phyloP scores from a whole-genome alignment of 108 stramenopile species.

The Stephanodiscus minutulus region DNA sequence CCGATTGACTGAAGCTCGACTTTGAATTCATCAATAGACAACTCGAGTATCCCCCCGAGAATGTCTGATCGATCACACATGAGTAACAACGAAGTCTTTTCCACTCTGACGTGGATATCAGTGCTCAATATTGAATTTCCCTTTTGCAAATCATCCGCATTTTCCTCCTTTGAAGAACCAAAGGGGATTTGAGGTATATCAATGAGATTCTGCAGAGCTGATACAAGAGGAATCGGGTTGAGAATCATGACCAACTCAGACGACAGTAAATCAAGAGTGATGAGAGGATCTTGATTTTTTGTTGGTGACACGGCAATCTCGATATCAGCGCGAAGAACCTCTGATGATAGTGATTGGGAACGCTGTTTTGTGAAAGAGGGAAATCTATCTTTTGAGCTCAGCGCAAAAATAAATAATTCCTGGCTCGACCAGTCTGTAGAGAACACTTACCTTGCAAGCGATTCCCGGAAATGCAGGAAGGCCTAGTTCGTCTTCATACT shows the following conservation, averaged over 20 bases:
- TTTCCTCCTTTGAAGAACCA: slow-evolving; percentile 1
- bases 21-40: slow-evolving; percentile 10
- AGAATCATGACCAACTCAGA: slow-evolving; percentile 24
- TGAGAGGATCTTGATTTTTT: slow-evolving; percentile 6
- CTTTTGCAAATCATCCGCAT: slow-evolving; percentile 7
- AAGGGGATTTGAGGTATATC: slow-evolving; percentile 30
- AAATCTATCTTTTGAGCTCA: neutral
- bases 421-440: neutral
- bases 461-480: slow-evolving; percentile 28
- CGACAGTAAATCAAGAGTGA: slow-evolving; percentile 12
- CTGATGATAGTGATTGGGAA: neutral
- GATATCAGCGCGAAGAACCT: slow-evolving; percentile 16
- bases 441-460: slow-evolving; percentile 32
- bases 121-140: slow-evolving; percentile 13
- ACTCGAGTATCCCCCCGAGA: slow-evolving; percentile 18
- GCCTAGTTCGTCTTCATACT: neutral
- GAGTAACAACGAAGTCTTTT: slow-evolving; percentile 18
- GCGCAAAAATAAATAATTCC: neutral
- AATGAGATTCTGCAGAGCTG: slow-evolving; percentile 21
- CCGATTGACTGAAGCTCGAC: slow-evolving; percentile 1
- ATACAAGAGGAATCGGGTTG: slow-evolving; percentile 35
- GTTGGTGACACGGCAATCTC: slow-evolving; percentile 26
- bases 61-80: slow-evolving; percentile 21
- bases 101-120: slow-evolving; percentile 8
- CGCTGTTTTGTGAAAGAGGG: slow-evolving; percentile 5